Evolutionary conservation across 306 rosid species (phyloP), one percentile per base, ranked within the genome.

Genomic region (Quercus gilva): DNA sequence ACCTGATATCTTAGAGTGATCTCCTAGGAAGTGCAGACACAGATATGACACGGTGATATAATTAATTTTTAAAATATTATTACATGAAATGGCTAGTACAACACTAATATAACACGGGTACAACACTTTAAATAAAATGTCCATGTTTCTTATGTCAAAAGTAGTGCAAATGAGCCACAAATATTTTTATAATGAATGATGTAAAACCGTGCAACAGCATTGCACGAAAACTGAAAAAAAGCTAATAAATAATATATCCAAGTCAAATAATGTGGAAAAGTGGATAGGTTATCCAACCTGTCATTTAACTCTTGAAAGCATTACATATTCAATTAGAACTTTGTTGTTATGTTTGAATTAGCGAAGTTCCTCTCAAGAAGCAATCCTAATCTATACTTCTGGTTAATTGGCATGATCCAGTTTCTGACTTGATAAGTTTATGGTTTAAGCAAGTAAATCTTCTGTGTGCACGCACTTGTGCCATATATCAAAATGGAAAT

Each of bases 341-440:
- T 87, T 92, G 80, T 85, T 88, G 73, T 91, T 92, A 76, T 80
- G 84, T 80, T 91, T 92, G 21, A 78, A n/a, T n/a, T n/a, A 73
- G 81, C 52, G 69, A 84, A 89, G 91, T 81, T 91, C 97, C 87
- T 92, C 77, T 84, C 89, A 81, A 91, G 97, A 87, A 92, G 94
- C 87, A 92, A 35, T 31, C 79, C 85, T 75, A 92, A 85, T 63
- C 91, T 91, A 76, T 92, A 91, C 73, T 94, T 94, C 43, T 91
- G 84, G 87, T 94, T 94, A 61, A 92, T 92, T 74, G 97, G 97
- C 97, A 94, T 90, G 75, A 92, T 94, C 97, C 94, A 91, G 86
- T 90, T 94, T 84, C 97, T 92, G 31, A 94, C 92, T 94, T 94
- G 87, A 75, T 75, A 86, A 35, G 75, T 76, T 80, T 76, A 58